These are phyloP conservation scores for Verticillium albo-atrum DNA, from an alignment of 2,329 filamentous ascomycete species.

Conservation along the genomic window DNA sequence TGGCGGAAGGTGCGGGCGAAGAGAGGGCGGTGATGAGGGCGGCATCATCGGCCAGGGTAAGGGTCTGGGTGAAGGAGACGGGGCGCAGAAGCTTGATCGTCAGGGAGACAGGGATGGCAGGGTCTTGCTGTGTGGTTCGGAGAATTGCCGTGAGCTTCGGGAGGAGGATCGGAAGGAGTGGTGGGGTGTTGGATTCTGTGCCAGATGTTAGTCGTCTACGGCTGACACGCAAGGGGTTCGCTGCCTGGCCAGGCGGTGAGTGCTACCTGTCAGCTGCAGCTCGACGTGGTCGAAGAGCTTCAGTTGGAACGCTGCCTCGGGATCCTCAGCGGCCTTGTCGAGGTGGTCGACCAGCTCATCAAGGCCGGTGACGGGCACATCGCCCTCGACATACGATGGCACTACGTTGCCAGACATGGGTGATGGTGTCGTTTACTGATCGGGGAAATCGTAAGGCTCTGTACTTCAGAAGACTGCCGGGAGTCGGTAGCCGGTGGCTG, in stretches of 20 bases:
- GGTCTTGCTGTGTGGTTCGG: slow-evolving; percentile 44
- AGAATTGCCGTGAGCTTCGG: slow-evolving; percentile 50
- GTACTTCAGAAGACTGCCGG: background rate
- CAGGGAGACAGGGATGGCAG: slow-evolving; percentile 45
- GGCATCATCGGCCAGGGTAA: slow-evolving; percentile 47
- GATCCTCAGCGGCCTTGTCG: slow-evolving; percentile 39
- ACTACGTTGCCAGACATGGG: slow-evolving; percentile 26
- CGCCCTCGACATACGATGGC: slow-evolving; percentile 32
- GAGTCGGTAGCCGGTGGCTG: background rate
- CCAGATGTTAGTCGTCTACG: background rate
- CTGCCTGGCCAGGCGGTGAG: background rate
- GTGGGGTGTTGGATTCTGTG: slow-evolving; percentile 45
- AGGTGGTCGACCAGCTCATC: slow-evolving; percentile 52
- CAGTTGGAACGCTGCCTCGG: slow-evolving; percentile 35
- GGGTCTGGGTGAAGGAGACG: slow-evolving; percentile 44
- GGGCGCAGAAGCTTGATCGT: slow-evolving; percentile 52
- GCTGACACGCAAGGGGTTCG: background rate
- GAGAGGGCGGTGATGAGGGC: slow-evolving; percentile 47
- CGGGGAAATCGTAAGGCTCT: no score
- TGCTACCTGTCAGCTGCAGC: slow-evolving; percentile 50
- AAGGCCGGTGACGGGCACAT: slow-evolving; percentile 45
- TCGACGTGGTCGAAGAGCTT: slow-evolving; percentile 56
- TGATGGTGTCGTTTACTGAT: no score
- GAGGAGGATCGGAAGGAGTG: slow-evolving; percentile 47
- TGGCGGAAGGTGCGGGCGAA: slow-evolving; percentile 51